Evolutionary conservation across 805 yeast genomes (phyloP), one percentile per base, ranked within the genome.

Genomic region (Trichomonascus vanleenenianus): DNA sequence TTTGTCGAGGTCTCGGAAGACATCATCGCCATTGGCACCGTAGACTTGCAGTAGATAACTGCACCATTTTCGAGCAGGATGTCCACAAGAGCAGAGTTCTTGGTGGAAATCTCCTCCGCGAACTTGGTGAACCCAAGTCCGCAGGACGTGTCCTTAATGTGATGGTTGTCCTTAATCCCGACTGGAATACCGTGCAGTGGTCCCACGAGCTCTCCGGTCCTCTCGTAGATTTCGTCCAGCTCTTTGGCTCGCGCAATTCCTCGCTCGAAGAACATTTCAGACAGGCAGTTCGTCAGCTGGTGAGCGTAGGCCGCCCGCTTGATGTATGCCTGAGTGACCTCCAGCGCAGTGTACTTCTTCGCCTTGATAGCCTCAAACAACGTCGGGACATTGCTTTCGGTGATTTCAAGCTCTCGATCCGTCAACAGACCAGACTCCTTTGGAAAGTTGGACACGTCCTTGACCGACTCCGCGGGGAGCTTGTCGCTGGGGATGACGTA

Each of bases 111-210:
- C 11, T 35, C 35, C 3, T 20, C 33, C 5, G 45, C 15, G 69
- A 70, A 3, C 15, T 18, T 11, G 31, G 33, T 14, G 12, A 25
- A 34, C 11, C 81, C 83, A 51, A 74, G 61, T 10, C 76, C 59
- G 2, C 81, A 65, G 7, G 72, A 72, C 18, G 68, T 66, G 2
- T 79, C 81, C 44, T 63, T 63, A 44, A 78, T 54, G 46, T 72
- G 67, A 45, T 72, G 61, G 41, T 69, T 67, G 49, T 75, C 80
- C 55, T 80, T 80, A 44, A 80, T 65, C 0, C 83, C 77, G 30
- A 80, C 64, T 2, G 86, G 87, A 27, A 81, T 62, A 2, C 87
- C 87, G 53, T 81, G 85, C 40, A 81, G 68, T 1, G 83, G 81
- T 25, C 85, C 85, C 31, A 75, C 56, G 1, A 71, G 60, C 50